Evolutionary conservation across 768 basidiomycete species (phyloP), one percentile per base, ranked within the genome.

Genomic region (Rhodocollybia butyracea): DNA sequence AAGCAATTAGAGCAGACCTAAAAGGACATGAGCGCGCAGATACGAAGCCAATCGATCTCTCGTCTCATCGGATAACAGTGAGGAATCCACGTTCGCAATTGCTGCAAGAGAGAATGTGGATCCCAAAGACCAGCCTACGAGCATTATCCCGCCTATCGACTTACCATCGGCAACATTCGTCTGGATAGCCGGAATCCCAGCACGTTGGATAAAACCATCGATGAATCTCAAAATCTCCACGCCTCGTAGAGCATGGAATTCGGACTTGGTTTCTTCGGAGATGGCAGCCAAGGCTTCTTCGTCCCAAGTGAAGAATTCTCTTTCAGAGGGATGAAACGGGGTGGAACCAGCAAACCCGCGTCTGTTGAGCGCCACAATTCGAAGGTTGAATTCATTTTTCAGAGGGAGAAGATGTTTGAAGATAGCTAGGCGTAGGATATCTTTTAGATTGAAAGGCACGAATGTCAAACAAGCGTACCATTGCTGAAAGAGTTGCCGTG

Each of bases 61-160:
- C n/a, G 59, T 51, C 29, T 62, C 60, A 15, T 47, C 39, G 1
- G 65, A 56, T n/a, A 73, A 24, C 11, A 26, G 10, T 13, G 11
- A 59, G 1, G 54, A 55, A 13, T 65, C 52, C 2, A 61, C 54
- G 31, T 60, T 29, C 2, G 64, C 62, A 10, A 70, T 60, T 7
- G 61, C 57, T 2, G 72, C 61, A 5, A 66, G 32, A 12, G 66
- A 59, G 21, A 59, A 62, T 3, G 59, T 46, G 5, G 61, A 61
- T 0, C 70, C 75, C 11, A 70, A 29, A 8, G 73, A 75, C 75
- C 75, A 76, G 1, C 72, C 73, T 1, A 70, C 42, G 21, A 70
- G 59, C 4, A 63, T 60, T 17, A 66, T 51, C 2, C 74, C 73
- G 0, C 73, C 72, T 11, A 57, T 48, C 32, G 1, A 21, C 12